Percentiles rank a stretch among this genome's conserved stretches.
Conservation (phyloP, 2,329 filamentous ascomycete species). For the Xylaria sp. region DNA sequence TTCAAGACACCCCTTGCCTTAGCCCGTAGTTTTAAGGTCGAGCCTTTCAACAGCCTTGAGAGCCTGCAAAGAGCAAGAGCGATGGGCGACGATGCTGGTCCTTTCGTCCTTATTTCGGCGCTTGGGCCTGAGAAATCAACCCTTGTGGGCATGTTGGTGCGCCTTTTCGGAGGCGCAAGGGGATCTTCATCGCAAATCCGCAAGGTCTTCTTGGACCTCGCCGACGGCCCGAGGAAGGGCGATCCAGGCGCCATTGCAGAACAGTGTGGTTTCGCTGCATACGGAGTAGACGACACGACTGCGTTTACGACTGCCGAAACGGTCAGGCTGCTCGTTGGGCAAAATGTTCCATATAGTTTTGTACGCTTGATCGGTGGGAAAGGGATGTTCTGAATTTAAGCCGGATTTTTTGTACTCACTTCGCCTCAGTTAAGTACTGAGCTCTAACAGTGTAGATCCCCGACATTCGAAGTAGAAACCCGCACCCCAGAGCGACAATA, state of each 20-base stretch:
- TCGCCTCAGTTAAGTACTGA: not conserved
- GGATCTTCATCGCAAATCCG: slow-evolving; percentile 54
- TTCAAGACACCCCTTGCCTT: slow-evolving; percentile 74
- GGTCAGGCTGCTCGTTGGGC: slow-evolving; percentile 78
- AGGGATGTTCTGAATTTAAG: slow-evolving; percentile 56
- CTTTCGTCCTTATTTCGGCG: slow-evolving; percentile 84
- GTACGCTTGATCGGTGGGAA: slow-evolving; percentile 75
- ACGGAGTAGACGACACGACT: slow-evolving; percentile 80
- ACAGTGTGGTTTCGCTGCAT: slow-evolving; percentile 80
- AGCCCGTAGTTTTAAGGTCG: slow-evolving; percentile 74
- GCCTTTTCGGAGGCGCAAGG: slow-evolving; percentile 69
- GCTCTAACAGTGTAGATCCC: slow-evolving; percentile 8
- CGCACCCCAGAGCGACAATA: not conserved
- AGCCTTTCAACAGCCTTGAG: slow-evolving; percentile 82
- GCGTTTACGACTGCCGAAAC: slow-evolving; percentile 89
- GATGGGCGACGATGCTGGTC: slow-evolving; percentile 64
- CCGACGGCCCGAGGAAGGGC: slow-evolving; percentile 71
- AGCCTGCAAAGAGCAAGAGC: slow-evolving; percentile 64
- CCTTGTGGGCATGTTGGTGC: slow-evolving; percentile 79
- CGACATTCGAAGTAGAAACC: not conserved
- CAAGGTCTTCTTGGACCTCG: slow-evolving; percentile 85
- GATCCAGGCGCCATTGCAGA: slow-evolving; percentile 77
- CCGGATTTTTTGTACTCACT: not conserved
- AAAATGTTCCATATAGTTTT: slow-evolving; percentile 90
- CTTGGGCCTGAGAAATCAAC: slow-evolving; percentile 81